Conservation (phyloP, 371 early-diverging fungal genomes). For the Neoconidiobolus thromboides region DNA sequence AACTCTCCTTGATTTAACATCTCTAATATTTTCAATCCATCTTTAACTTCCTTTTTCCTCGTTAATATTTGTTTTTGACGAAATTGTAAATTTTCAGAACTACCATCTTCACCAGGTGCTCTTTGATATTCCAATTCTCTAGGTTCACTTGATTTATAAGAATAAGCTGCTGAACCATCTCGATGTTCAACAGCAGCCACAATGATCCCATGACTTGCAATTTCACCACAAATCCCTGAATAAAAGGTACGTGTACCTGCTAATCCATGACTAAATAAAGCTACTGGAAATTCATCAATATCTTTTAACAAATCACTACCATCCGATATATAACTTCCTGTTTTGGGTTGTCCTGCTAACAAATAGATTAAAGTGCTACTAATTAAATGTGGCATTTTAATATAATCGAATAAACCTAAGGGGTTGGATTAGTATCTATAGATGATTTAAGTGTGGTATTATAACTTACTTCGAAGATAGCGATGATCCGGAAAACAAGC, state of each 20-base stretch:
- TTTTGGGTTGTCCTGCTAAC: conserved; percentile 4
- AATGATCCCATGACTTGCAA: conserved; percentile 27
- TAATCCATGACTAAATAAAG: conserved; percentile 21
- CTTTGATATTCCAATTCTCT: conserved; percentile 9
- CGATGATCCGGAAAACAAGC: neutral
- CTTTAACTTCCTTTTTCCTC: conserved; percentile 18
- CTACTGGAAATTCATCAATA: conserved; percentile 12
- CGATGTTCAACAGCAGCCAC: conserved; percentile 32
- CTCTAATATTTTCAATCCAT: neutral
- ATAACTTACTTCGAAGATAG: neutral
- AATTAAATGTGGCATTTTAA: neutral
- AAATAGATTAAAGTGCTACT: neutral
- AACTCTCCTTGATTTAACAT: neutral
- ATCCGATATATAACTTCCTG: conserved; percentile 8
- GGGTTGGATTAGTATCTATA: no score
- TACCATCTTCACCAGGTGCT: conserved; percentile 9
- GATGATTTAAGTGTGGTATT: no score
- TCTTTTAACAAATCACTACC: neutral
- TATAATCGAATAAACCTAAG: conserved; percentile 1
- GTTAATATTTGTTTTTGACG: conserved; percentile 18
- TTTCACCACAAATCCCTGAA: conserved; percentile 19
- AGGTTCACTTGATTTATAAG: conserved; percentile 7
- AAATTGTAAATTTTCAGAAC: conserved; percentile 8
- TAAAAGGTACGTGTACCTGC: conserved; percentile 25
- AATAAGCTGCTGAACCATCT: conserved; percentile 21